Evolutionary conservation across 257 asterid genomes (phyloP).

Genomic region (Henckelia pumila): DNA sequence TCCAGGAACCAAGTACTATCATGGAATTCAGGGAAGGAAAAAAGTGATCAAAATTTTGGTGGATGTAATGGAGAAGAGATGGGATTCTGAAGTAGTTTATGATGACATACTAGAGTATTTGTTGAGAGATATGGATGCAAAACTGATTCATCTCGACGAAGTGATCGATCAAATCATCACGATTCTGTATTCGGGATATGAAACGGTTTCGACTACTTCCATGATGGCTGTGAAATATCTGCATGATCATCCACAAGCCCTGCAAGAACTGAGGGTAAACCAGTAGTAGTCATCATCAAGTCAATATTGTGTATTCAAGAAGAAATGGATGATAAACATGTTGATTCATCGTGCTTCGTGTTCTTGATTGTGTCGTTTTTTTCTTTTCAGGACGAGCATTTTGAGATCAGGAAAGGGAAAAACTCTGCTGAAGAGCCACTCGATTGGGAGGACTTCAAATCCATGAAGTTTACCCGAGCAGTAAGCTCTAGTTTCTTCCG

Average conservation of each 20-base stretch:
- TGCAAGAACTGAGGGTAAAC: conserved; percentile 66
- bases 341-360: neutral
- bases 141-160: conserved; percentile 63
- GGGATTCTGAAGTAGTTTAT: conserved; percentile 35
- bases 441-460: conserved; percentile 57
- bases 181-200: conserved; percentile 80
- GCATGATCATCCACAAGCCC: conserved; percentile 68
- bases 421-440: conserved; percentile 38
- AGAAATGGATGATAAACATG: neutral
- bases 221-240: conserved; percentile 93
- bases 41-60: conserved; percentile 44
- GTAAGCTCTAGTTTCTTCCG: conserved; percentile 38
- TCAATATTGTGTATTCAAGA: neutral
- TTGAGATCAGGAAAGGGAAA: conserved; percentile 43
- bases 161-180: conserved; percentile 75
- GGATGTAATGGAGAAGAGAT: conserved; percentile 51
- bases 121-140: conserved; percentile 35
- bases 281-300: neutral
- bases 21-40: conserved; percentile 69
- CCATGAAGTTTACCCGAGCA: conserved; percentile 71
- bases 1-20: conserved; percentile 55
- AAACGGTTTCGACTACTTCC: conserved; percentile 76
- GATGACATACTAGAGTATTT: conserved; percentile 59
- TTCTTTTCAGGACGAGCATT: conserved; percentile 60
- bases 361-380: neutral